Evolutionary conservation across 2,329 filamentous ascomycete genomes (phyloP).

Genomic region (Cryphonectria parasitica): DNA sequence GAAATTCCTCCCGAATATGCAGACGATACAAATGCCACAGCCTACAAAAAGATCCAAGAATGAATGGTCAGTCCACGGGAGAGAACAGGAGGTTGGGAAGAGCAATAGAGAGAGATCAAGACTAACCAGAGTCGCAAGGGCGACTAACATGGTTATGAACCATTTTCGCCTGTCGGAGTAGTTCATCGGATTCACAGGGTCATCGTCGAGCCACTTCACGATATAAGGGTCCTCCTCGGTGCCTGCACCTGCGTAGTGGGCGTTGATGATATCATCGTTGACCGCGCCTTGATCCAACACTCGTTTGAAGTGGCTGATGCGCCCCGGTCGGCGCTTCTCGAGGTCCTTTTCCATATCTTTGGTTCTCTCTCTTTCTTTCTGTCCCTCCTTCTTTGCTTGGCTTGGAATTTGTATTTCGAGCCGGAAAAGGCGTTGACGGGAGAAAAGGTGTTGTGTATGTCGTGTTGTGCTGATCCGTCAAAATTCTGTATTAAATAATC

Average conservation of each 20-base stretch:
- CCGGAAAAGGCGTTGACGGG: background rate
- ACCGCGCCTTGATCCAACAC: constrained; percentile 6
- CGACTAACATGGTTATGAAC: constrained; percentile 26
- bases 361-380: background rate
- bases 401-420: background rate
- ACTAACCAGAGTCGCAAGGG: constrained; percentile 22
- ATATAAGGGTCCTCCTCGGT: constrained; percentile 58
- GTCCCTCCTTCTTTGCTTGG: background rate
- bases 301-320: constrained; percentile 18
- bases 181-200: constrained; percentile 58
- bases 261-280: constrained; percentile 20
- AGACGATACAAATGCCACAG: constrained; percentile 67
- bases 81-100: no score
- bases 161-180: constrained; percentile 36
- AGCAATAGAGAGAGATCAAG: background rate
- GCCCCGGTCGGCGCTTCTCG: constrained; percentile 6
- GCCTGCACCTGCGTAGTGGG: constrained; percentile 47
- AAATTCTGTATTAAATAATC: no score
- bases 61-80: background rate
- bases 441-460: background rate
- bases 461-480: background rate
- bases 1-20: constrained; percentile 60
- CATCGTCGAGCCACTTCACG: constrained; percentile 55
- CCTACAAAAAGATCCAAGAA: constrained; percentile 1
- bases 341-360: constrained; percentile 12